Base-by-base conservation (phyloP, 495 filamentous ascomycete species). In the Alectoria sarmentosa region DNA sequence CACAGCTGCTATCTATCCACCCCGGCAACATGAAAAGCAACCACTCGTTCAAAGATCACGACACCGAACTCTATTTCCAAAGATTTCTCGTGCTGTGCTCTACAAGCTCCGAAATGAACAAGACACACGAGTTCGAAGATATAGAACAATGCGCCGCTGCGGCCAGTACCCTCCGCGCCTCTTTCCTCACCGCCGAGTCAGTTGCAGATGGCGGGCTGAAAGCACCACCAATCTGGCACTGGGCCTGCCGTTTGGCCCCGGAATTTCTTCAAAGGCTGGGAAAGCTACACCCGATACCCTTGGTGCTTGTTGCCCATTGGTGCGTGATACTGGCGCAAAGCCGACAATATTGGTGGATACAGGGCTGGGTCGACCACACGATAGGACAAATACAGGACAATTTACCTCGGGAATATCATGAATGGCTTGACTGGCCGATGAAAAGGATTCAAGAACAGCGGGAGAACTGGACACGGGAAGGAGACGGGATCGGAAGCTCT, bases 291-390 rank as follows among this genome's bases (percentile, higher is more conserved):
- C 81, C 83, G 0, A 80, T 85, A 49, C 82, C 87, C 4, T 62
- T 84, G 44, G 73, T 81, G 9, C 71, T 83, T 19, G 73, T 83
- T 2, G 80, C 81, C 3, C 79, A 83, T 66, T 84, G 78, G 67
- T 76, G 77, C 9, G 77, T 83, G 17, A 69, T 81, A 19, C 63
- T 84, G 48, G 74, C 82, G 64, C 75, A 77, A 54, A 49, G 82
- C 37, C 71, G 80, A 26, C 65, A 76, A 8, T 71, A 75, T 38
- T 84, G 82, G 82, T 84, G 76, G 75, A 77, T 82, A 74, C 73
- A 74, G 0, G 74, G 79, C 26, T 80, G 78, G 78, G 77, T 66
- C 17, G 34, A 63, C 37, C 62, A 69, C 19, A 67, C 74, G 7
- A 64, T 75, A 32, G 55, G 62, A 32, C 65, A 69, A 19, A 71